These are phyloP conservation scores for Claviceps sorghi DNA, from an alignment of 2,329 filamentous ascomycete genomes.

Conservation along the genomic window DNA sequence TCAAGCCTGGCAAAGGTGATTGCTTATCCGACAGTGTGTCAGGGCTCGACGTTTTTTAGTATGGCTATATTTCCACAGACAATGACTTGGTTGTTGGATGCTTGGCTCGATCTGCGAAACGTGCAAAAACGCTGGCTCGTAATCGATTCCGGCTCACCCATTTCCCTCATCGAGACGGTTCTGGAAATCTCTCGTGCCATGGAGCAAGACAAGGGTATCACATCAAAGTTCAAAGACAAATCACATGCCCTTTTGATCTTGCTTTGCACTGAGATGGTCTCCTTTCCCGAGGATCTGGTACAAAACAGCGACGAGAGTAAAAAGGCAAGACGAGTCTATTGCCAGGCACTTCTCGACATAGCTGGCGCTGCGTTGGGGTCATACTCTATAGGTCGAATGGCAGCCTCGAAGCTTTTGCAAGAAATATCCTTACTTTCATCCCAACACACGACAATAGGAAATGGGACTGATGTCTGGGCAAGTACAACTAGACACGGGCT, in stretches of 20 bases:
- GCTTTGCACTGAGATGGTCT: constrained; percentile 27
- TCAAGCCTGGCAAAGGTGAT: constrained; percentile 29
- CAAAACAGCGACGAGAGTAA: constrained; percentile 13
- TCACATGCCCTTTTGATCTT: constrained; percentile 24
- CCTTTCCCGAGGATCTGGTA: constrained; percentile 17
- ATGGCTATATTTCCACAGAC: constrained; percentile 24
- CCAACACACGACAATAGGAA: constrained; percentile 17
- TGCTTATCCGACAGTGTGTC: constrained; percentile 23
- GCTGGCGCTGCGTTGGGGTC: constrained; percentile 20
- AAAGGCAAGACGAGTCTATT: constrained; percentile 21
- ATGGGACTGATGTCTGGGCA: constrained; percentile 29
- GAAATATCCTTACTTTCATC: constrained; percentile 23
- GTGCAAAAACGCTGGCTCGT: constrained; percentile 24
- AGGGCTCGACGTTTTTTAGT: constrained; percentile 18
- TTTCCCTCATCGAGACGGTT: constrained; percentile 22
- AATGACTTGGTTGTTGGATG: constrained; percentile 36
- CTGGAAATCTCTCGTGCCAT: constrained; percentile 19
- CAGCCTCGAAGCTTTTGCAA: constrained; percentile 28
- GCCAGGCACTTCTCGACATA: constrained; percentile 24
- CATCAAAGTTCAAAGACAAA: constrained; percentile 19
- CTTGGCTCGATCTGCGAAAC: constrained; percentile 27
- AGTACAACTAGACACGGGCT: background rate
- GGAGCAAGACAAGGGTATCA: constrained; percentile 6
- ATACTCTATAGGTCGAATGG: constrained; percentile 23
- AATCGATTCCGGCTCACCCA: constrained; percentile 16